A percentile compares a stretch with the other conserved stretches of the same genome.
Evolutionary conservation across 352 stramenopile genomes (phyloP).

Genomic region (Phytophthora sojae): DNA sequence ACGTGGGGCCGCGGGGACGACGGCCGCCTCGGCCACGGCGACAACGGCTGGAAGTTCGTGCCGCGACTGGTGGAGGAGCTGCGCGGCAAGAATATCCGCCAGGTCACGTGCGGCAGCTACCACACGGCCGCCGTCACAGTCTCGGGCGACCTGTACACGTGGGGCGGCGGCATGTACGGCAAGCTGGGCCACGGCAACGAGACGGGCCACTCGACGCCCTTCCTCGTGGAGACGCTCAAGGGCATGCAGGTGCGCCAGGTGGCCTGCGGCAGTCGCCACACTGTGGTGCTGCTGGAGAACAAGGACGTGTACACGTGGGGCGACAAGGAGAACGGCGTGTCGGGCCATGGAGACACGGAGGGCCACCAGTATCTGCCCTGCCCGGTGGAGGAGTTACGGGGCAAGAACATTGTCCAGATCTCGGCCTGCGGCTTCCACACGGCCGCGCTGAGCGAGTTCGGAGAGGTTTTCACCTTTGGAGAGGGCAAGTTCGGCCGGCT

Average conservation of each 20-base stretch:
- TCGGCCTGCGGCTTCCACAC: constrained; percentile 91
- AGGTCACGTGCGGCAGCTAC: constrained; percentile 96
- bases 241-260: constrained; percentile 92
- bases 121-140: constrained; percentile 96
- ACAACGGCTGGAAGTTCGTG: constrained; percentile 98
- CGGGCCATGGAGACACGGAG: constrained; percentile 94
- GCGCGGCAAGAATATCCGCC: constrained; percentile 89
- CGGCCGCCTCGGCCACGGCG: constrained; percentile 90
- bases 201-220: constrained; percentile 93
- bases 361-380: constrained; percentile 96
- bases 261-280: constrained; percentile 95
- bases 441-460: constrained; percentile 78
- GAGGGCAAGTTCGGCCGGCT: constrained; percentile 92
- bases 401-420: constrained; percentile 90
- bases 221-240: constrained; percentile 94
- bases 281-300: constrained; percentile 90
- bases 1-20: constrained; percentile 92
- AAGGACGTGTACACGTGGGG: constrained; percentile 95
- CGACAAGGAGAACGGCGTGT: constrained; percentile 96
- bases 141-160: constrained; percentile 94
- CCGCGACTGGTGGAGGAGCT: constrained; percentile 92
- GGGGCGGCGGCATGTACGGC: constrained; percentile 96
- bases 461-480: constrained; percentile 95
- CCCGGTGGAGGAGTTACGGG: constrained; percentile 88
- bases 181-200: constrained; percentile 95